phyloP scores from a whole-genome alignment of 1,284 basidiomycete genomes.

The Melanopsichium pennsylvanicum region DNA sequence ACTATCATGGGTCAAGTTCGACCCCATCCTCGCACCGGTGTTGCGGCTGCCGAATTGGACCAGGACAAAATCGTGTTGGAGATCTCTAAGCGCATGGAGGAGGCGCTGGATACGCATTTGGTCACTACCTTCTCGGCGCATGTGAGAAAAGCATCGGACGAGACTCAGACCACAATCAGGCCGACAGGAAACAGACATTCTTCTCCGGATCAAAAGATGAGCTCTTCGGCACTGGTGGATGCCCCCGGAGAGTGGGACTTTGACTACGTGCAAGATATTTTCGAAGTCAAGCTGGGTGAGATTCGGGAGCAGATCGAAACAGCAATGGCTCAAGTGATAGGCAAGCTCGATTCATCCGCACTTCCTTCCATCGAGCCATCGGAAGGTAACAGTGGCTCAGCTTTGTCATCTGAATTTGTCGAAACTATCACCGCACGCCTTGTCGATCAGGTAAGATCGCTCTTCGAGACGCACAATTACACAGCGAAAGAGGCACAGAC shows the following conservation, averaged over 20 bases:
- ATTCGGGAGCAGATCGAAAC: conserved; percentile 42
- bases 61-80: conserved; percentile 28
- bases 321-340: conserved; percentile 26
- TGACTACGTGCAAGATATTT: conserved; percentile 53
- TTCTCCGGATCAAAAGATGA: conserved; percentile 15
- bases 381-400: not conserved
- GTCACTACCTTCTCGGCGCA: conserved; percentile 10
- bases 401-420: conserved; percentile 1
- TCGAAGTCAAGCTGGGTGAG: conserved; percentile 44
- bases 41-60: conserved; percentile 5
- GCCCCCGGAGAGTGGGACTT: conserved; percentile 52
- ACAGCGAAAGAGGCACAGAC: conserved; percentile 2
- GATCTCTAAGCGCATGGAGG: conserved; percentile 28
- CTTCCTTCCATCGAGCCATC: not conserved
- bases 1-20: conserved; percentile 61
- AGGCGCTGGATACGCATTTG: conserved; percentile 19
- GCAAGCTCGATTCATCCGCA: conserved; percentile 17
- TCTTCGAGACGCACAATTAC: conserved; percentile 7
- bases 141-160: conserved; percentile 31
- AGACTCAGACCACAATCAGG: conserved; percentile 43
- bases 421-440: conserved; percentile 19
- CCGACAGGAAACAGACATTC: not conserved
- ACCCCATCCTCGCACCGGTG: conserved; percentile 16
- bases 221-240: conserved; percentile 24
- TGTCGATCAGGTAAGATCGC: conserved; percentile 1